phyloP scores from a whole-genome alignment of 2,329 filamentous ascomycete species.

The Thermomyces lanuginosus region DNA sequence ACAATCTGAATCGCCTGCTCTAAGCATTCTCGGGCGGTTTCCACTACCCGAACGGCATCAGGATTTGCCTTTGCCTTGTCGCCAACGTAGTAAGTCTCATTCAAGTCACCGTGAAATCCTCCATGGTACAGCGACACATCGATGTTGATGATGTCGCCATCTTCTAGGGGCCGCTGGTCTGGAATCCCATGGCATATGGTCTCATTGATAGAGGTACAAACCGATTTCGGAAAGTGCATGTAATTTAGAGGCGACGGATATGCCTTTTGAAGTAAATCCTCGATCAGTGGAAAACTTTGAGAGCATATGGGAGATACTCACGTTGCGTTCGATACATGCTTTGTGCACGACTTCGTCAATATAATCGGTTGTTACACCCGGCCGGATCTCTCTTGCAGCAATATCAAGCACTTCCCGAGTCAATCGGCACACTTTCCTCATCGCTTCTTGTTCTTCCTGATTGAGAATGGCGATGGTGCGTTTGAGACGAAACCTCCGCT shows the following conservation, averaged over 20 bases:
- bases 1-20: slow-evolving; percentile 82
- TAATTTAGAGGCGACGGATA: slow-evolving; percentile 95
- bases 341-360: slow-evolving; percentile 93
- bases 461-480: slow-evolving; percentile 75
- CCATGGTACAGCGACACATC: slow-evolving; percentile 89
- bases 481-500: slow-evolving; percentile 48
- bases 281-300: slow-evolving; percentile 6
- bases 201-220: slow-evolving; percentile 92
- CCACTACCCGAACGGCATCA: slow-evolving; percentile 77
- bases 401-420: slow-evolving; percentile 87
- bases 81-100: slow-evolving; percentile 97
- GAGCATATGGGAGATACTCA: slow-evolving; percentile 32
- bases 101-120: slow-evolving; percentile 89
- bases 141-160: slow-evolving; percentile 94
- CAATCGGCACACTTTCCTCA: slow-evolving; percentile 81
- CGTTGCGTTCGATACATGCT: slow-evolving; percentile 80
- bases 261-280: slow-evolving; percentile 39
- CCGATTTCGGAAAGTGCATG: slow-evolving; percentile 90
- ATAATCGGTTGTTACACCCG: slow-evolving; percentile 90
- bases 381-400: slow-evolving; percentile 63
- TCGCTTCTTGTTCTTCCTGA: slow-evolving; percentile 63
- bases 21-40: slow-evolving; percentile 75
- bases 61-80: slow-evolving; percentile 69
- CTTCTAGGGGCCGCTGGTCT: slow-evolving; percentile 68
- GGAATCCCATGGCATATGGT: slow-evolving; percentile 98